Evolutionary conservation across 2,329 filamentous ascomycete genomes (phyloP).

Genomic region (Malbranchea cinnamomea): DNA sequence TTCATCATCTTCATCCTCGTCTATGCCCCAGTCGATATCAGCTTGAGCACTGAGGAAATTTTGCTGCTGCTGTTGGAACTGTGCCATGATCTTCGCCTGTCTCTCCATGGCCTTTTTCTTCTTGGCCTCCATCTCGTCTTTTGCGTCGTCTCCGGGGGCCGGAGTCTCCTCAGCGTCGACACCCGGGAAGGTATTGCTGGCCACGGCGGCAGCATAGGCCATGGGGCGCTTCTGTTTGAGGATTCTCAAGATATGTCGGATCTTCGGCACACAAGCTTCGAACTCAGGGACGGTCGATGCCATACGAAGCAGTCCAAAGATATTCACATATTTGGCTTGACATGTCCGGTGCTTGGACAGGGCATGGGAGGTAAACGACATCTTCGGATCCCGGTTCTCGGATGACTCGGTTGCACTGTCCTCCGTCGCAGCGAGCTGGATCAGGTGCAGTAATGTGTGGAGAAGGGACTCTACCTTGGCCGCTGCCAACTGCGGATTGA

Average conservation of each 20-base stretch:
- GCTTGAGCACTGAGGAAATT: slow-evolving; percentile 82
- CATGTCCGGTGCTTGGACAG: slow-evolving; percentile 45
- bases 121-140: slow-evolving; percentile 53
- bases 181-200: slow-evolving; percentile 43
- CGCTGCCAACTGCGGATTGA: slow-evolving; percentile 58
- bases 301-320: slow-evolving; percentile 38
- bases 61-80: slow-evolving; percentile 95
- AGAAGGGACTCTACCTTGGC: slow-evolving; percentile 84
- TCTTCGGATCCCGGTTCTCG: slow-evolving; percentile 25
- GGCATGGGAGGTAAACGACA: slow-evolving; percentile 60
- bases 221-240: slow-evolving; percentile 70
- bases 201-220: slow-evolving; percentile 55
- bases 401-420: slow-evolving; percentile 49
- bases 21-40: slow-evolving; percentile 77
- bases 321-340: slow-evolving; percentile 29
- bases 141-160: slow-evolving; percentile 55
- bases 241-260: slow-evolving; percentile 65
- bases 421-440: slow-evolving; percentile 73
- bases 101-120: slow-evolving; percentile 82
- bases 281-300: slow-evolving; percentile 55
- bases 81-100: slow-evolving; percentile 89
- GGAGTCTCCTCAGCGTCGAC: slow-evolving; percentile 70
- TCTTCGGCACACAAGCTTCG: slow-evolving; percentile 70
- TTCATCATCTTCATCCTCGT: slow-evolving; percentile 76
- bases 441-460: slow-evolving; percentile 77